Evolutionary conservation across 257 asterid genomes (phyloP).

Genomic region (Sherardia arvensis): DNA sequence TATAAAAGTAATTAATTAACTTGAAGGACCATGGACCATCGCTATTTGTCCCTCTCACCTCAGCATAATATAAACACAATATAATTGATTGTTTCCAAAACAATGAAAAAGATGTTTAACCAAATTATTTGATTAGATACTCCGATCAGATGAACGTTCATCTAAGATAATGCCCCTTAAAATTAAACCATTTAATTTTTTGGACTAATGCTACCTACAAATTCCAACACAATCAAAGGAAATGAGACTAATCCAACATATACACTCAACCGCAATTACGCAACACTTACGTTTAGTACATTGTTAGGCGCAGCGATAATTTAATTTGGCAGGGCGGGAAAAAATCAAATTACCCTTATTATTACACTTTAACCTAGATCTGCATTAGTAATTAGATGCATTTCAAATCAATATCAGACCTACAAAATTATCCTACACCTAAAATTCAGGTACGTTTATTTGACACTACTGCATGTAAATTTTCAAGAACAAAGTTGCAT

Average conservation of each 20-base stretch:
- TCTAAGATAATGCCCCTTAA: neutral
- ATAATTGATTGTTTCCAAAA: constrained; percentile 3
- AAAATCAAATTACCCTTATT: no score
- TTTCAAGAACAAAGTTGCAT: no score
- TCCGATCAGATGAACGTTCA: neutral
- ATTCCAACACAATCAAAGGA: constrained; percentile 17
- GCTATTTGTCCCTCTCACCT: constrained; percentile 7
- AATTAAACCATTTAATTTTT: neutral
- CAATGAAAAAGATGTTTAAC: constrained; percentile 27
- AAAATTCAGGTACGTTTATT: no score
- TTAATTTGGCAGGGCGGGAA: no score
- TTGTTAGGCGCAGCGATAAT: no score
- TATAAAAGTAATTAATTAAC: neutral
- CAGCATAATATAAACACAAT: neutral
- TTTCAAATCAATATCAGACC: no score
- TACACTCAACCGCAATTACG: neutral
- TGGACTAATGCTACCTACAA: constrained; percentile 9
- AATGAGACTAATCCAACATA: neutral
- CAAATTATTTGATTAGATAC: constrained; percentile 22
- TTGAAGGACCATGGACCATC: constrained; percentile 27
- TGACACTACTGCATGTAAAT: no score
- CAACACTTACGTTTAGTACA: neutral
- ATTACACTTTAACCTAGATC: no score
- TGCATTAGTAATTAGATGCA: no score
- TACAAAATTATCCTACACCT: no score